A percentile compares a stretch with the other conserved stretches of the same genome.
Conservation (phyloP, 2,329 filamentous ascomycete species). For the Acarospora socialis region DNA sequence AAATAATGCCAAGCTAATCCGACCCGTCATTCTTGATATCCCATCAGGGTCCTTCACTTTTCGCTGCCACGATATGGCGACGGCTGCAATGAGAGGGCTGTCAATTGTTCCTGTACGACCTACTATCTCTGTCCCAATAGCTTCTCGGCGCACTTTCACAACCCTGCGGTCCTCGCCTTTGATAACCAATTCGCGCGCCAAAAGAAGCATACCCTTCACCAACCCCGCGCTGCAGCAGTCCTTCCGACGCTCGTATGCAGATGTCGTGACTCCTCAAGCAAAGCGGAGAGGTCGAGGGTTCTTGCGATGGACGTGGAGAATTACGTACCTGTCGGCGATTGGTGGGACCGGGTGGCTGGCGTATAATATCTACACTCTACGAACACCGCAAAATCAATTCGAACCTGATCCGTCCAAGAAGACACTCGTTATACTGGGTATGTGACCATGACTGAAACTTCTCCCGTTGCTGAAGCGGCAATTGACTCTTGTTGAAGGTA, state of each 20-base stretch:
- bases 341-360: conserved; percentile 56
- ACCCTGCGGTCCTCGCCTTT: no score
- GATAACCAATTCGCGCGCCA: no score
- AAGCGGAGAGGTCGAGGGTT: conserved; percentile 50
- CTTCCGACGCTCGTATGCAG: conserved; percentile 37
- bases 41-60: no score
- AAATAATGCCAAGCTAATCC: no score
- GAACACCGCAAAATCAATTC: conserved; percentile 67
- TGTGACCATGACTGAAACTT: conserved; percentile 14
- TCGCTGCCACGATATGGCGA: no score
- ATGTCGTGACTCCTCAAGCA: conserved; percentile 33
- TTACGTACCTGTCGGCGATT: conserved; percentile 62
- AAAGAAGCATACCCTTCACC: conserved; percentile 8
- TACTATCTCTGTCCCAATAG: no score
- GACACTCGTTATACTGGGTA: conserved; percentile 90
- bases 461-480: conserved; percentile 10
- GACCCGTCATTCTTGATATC: no score
- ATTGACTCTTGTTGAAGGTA: conserved; percentile 44
- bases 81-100: no score
- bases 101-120: no score
- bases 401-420: conserved; percentile 81
- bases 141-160: no score
- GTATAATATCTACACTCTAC: conserved; percentile 71
- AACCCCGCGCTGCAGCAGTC: conserved; percentile 21
- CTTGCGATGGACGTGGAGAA: conserved; percentile 69